These are phyloP conservation scores for Omphalotus olearius DNA, from an alignment of 1,284 basidiomycete genomes.

Conservation along the genomic window DNA sequence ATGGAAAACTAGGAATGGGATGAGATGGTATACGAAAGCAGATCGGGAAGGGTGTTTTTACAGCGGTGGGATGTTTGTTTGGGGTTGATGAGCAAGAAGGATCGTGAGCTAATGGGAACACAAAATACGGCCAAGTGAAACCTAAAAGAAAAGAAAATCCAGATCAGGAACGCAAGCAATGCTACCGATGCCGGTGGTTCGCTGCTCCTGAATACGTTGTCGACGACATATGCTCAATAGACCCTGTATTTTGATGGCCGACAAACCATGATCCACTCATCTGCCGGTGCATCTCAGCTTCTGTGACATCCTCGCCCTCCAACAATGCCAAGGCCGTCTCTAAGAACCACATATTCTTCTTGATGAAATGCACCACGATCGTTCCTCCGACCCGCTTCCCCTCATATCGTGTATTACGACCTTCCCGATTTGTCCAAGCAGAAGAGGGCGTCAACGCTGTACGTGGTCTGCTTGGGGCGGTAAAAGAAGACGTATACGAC, in stretches of 20 bases:
- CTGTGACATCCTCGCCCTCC: slow-evolving; percentile 55
- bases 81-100: no score
- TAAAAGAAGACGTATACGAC: slow-evolving; percentile 21
- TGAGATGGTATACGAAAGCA: no score
- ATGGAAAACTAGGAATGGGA: no score
- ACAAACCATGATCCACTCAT: background rate
- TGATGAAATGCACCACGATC: slow-evolving; percentile 94
- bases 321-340: slow-evolving; percentile 89
- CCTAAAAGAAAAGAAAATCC: background rate
- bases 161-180: background rate
- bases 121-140: background rate
- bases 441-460: slow-evolving; percentile 50
- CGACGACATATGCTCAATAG: background rate
- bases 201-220: background rate
- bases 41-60: no score
- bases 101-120: no score
- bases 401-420: slow-evolving; percentile 62
- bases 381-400: slow-evolving; percentile 83
- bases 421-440: slow-evolving; percentile 71
- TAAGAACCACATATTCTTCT: slow-evolving; percentile 94
- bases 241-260: slow-evolving; percentile 5
- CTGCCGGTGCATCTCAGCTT: slow-evolving; percentile 1
- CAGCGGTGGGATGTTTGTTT: no score
- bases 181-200: background rate
- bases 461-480: slow-evolving; percentile 15